A percentile compares a stretch with the other conserved stretches of the same genome.
These are phyloP conservation scores for Pleurotus pulmonarius DNA, from an alignment of 768 basidiomycete genomes.

Conservation along the genomic window DNA sequence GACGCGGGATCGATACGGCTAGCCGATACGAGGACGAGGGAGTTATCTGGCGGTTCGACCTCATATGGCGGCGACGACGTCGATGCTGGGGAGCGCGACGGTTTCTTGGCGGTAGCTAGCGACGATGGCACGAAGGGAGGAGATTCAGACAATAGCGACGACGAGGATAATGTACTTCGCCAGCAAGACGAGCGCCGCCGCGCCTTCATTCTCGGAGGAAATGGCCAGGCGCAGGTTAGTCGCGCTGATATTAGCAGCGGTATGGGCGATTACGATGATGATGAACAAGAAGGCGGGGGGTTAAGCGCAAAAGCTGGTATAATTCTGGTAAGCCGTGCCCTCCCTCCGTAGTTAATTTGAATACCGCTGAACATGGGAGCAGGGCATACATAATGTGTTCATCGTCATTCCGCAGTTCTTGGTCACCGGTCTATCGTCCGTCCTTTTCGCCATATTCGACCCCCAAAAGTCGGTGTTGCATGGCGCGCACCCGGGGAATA, in stretches of 20 bases:
- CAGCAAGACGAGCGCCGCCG: not conserved
- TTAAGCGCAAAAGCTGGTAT: conserved; percentile 85
- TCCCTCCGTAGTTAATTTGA: not conserved
- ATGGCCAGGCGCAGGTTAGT: conserved; percentile 46
- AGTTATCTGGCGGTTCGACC: not conserved
- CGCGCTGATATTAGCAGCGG: conserved; percentile 32
- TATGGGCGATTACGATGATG: conserved; percentile 27
- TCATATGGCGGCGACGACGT: conserved; percentile 11
- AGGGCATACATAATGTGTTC: conserved; percentile 96
- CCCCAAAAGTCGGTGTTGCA: conserved; percentile 46
- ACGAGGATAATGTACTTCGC: conserved; percentile 4
- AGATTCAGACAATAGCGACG: conserved; percentile 7
- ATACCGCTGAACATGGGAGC: not conserved
- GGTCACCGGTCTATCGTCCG: conserved; percentile 78
- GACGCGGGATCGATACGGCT: conserved; percentile 38
- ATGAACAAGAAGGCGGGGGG: conserved; percentile 21
- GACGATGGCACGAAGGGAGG: conserved; percentile 24
- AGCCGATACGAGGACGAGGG: conserved; percentile 37
- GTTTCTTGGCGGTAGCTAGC: conserved; percentile 16
- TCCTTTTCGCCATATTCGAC: conserved; percentile 86
- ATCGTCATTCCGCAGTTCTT: conserved; percentile 94
- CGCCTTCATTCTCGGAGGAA: conserved; percentile 30
- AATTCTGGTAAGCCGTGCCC: conserved; percentile 57
- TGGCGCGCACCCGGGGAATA: conserved; percentile 23
- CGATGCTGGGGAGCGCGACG: conserved; percentile 24